Percentiles rank a stretch among this genome's conserved stretches.
phyloP scores from a whole-genome alignment of 2,329 filamentous ascomycete genomes.

The Colletotrichum truncatum region DNA sequence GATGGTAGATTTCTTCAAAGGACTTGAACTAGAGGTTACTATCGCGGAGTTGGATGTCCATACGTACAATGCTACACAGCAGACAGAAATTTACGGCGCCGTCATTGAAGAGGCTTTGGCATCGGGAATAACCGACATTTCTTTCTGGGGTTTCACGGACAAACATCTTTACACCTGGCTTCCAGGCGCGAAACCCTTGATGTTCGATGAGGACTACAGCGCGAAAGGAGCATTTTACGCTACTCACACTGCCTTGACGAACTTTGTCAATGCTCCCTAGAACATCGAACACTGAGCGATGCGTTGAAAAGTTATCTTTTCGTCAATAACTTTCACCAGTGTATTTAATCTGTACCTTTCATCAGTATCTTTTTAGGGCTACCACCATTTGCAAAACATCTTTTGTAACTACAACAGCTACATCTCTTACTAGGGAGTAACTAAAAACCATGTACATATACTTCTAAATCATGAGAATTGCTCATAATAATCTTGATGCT shows the following conservation, averaged over 20 bases:
- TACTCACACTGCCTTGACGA: neutral
- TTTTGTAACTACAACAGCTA: too few relatives aligned
- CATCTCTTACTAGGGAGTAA: too few relatives aligned
- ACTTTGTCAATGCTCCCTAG: too few relatives aligned
- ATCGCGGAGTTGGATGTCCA: conserved; percentile 74
- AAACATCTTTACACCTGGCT: conserved; percentile 57
- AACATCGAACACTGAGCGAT: too few relatives aligned
- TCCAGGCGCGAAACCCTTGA: conserved; percentile 55
- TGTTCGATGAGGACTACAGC: conserved; percentile 62
- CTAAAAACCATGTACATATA: too few relatives aligned
- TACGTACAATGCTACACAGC: conserved; percentile 51
- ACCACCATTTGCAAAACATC: too few relatives aligned
- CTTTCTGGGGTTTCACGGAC: conserved; percentile 67
- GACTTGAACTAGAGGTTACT: conserved; percentile 67
- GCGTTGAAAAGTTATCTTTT: too few relatives aligned
- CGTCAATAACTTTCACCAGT: too few relatives aligned
- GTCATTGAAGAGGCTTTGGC: conserved; percentile 66
- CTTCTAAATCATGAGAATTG: too few relatives aligned
- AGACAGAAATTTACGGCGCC: conserved; percentile 66
- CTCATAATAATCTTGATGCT: too few relatives aligned
- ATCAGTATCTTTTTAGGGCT: too few relatives aligned
- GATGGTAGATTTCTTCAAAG: conserved; percentile 37
- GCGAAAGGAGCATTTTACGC: conserved; percentile 55
- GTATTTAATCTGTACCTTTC: too few relatives aligned
- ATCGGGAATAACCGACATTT: conserved; percentile 68